Evolutionary conservation across 306 rosid genomes (phyloP), one percentile per base, ranked within the genome.

Genomic region (Cucumis sativus): DNA sequence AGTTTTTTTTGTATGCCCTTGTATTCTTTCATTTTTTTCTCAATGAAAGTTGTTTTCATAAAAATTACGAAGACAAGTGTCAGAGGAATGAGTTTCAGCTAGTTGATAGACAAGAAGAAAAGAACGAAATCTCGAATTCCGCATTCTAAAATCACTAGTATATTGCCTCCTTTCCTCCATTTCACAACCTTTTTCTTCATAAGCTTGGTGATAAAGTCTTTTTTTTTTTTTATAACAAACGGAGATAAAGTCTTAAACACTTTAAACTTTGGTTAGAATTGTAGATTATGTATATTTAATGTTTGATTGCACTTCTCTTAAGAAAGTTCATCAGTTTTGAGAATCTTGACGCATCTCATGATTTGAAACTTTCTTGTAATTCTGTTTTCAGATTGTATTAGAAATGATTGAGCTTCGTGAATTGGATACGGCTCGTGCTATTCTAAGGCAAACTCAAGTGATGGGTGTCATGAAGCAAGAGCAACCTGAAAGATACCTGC

Each of bases 381-480:
- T 77, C 21, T 64, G 51, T 56, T 74, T 64, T 86, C 84, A 96
- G 99, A 96, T 96, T 89, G 99, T 96, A 41, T 83, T 96, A 78
- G 99, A 96, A 85, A 96, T 96, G 99, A 92, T 96, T 79, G 99
- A 96, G 81, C 99, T 96, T 82, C 92, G 99, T 77, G 99, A 96
- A 67, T 78, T 96, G 82, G 99, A 96, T 84, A 96, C 99, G 39
- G 99, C 99, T 55, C 99, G 99, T 28, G 85, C 99, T 60, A 96
- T 96, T 78, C 82, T 96, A 54, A 88, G 98, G 79, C 97, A 96
- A 80, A 96, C 99, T 76, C 99, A 96, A 80, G 99, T 92, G 61
- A 96, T 96, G 99, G 99, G 99, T 79, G 98, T 96, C 70, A 89
- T 96, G 99, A 96, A 96, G 88, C 98, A 96, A 82, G 99, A 96